phyloP scores from a whole-genome alignment of 352 stramenopile species.

The Salisapilia sapeloensis region DNA sequence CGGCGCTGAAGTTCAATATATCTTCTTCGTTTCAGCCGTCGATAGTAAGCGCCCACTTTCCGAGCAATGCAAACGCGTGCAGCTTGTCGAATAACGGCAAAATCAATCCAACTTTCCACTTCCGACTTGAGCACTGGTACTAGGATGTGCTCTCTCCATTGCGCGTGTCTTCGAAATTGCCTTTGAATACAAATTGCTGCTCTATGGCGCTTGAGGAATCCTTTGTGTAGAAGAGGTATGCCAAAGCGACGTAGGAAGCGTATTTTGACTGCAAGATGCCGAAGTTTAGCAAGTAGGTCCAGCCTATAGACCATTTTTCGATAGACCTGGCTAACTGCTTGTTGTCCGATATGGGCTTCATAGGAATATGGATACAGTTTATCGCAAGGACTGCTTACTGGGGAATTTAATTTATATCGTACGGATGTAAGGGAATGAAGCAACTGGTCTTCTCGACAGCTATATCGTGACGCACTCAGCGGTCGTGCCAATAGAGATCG shows the following conservation, averaged over 20 bases:
- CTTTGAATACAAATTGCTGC: constrained; percentile 16
- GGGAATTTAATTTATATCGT: not conserved
- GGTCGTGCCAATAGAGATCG: constrained; percentile 24
- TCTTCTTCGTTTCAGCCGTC: constrained; percentile 1
- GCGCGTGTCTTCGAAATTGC: constrained; percentile 5
- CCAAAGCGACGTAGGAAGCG: constrained; percentile 12
- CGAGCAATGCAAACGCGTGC: constrained; percentile 6
- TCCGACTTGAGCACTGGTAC: constrained; percentile 4
- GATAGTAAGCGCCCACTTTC: constrained; percentile 5
- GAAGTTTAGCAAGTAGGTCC: constrained; percentile 6
- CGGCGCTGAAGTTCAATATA: constrained; percentile 4
- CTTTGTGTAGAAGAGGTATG: constrained; percentile 8
- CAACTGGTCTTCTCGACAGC: constrained; percentile 18
- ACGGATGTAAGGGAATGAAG: constrained; percentile 13
- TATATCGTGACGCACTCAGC: constrained; percentile 27
- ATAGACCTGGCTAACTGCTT: constrained; percentile 9
- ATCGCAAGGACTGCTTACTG: not conserved
- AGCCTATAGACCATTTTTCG: constrained; percentile 9
- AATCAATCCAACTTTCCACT: constrained; percentile 4
- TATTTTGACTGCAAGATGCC: constrained; percentile 11
- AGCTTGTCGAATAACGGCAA: constrained; percentile 1
- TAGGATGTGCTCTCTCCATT: constrained; percentile 7
- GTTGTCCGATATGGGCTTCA: constrained; percentile 11
- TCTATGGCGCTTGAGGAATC: constrained; percentile 8
- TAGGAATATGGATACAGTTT: constrained; percentile 17